Conservation (phyloP, 2,329 filamentous ascomycete genomes). For the Scedosporium aurantiacum region DNA sequence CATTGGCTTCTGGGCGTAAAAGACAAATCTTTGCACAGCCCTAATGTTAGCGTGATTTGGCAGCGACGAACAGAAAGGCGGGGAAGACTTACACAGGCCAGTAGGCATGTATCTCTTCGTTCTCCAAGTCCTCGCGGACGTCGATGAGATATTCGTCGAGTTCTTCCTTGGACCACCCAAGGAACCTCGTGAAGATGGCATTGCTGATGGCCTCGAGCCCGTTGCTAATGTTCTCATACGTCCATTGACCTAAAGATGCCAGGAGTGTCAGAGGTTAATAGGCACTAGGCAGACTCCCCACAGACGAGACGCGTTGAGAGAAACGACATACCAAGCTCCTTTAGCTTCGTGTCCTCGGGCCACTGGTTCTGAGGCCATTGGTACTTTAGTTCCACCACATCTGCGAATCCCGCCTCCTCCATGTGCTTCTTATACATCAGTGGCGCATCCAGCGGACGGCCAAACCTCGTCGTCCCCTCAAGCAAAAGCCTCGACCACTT, state of each 20-base stretch:
- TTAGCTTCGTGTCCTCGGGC: neutral
- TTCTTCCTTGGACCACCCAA: conserved; percentile 19
- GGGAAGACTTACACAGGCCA: conserved; percentile 18
- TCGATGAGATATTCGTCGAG: conserved; percentile 16
- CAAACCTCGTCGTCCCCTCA: conserved; percentile 8
- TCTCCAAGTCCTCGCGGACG: conserved; percentile 18
- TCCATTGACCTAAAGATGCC: conserved; percentile 12
- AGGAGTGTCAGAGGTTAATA: neutral
- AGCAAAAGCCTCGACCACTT: neutral
- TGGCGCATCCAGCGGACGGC: conserved; percentile 26
- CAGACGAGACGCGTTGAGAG: too few species aligned
- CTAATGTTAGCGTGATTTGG: neutral
- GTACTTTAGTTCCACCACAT: neutral
- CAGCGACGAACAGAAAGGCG: neutral
- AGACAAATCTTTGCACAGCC: neutral
- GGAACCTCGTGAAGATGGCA: conserved; percentile 19
- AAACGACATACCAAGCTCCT: neutral
- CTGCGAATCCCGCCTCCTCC: neutral
- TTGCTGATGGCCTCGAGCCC: conserved; percentile 20
- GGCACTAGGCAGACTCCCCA: too few species aligned
- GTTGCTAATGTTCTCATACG: conserved; percentile 9
- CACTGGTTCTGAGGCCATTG: neutral
- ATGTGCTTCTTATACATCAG: conserved; percentile 13
- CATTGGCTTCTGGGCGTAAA: neutral
- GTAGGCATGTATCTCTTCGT: conserved; percentile 19